Evolutionary conservation across 2,329 filamentous ascomycete species (phyloP).

Genomic region (Sphaerulina populicola): DNA sequence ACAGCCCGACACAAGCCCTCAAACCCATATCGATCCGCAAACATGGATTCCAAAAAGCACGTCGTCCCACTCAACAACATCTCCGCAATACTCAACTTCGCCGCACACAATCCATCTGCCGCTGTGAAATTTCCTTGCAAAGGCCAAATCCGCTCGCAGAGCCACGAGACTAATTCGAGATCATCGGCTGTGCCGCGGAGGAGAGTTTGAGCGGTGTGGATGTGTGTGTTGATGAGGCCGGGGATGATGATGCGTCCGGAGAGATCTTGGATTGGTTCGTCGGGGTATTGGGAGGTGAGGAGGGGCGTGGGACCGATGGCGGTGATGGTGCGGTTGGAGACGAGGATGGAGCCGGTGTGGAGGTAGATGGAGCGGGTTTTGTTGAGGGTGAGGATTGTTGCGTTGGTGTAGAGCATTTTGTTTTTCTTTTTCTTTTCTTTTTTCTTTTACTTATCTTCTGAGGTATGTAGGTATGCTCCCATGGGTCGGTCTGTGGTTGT

Average conservation of each 20-base stretch:
- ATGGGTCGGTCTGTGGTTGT: no score
- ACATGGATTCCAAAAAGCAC: slow-evolving; percentile 48
- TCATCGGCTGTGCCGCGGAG: slow-evolving; percentile 45
- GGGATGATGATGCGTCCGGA: slow-evolving; percentile 43
- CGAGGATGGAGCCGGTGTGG: slow-evolving; percentile 41
- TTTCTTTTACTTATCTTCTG: no score
- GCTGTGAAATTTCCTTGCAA: slow-evolving; percentile 40
- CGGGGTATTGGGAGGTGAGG: background rate
- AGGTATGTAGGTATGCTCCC: no score
- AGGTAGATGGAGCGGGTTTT: slow-evolving; percentile 37
- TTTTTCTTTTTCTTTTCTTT: no score
- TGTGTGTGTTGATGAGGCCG: slow-evolving; percentile 45
- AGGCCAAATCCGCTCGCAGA: slow-evolving; percentile 46
- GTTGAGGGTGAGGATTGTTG: slow-evolving; percentile 48
- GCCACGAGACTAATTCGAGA: slow-evolving; percentile 44
- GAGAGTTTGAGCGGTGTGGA: slow-evolving; percentile 44
- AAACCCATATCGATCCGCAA: slow-evolving; percentile 42
- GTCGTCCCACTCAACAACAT: slow-evolving; percentile 46
- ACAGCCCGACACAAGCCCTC: slow-evolving; percentile 40
- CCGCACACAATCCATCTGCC: slow-evolving; percentile 44
- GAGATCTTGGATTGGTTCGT: slow-evolving; percentile 29
- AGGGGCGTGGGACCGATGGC: background rate
- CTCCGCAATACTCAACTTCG: slow-evolving; percentile 43
- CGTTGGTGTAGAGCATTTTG: slow-evolving; percentile 41
- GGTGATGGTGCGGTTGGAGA: slow-evolving; percentile 35